Evolutionary conservation across 805 yeast genomes (phyloP).

Genomic region (Zygotorulaspora florentina): DNA sequence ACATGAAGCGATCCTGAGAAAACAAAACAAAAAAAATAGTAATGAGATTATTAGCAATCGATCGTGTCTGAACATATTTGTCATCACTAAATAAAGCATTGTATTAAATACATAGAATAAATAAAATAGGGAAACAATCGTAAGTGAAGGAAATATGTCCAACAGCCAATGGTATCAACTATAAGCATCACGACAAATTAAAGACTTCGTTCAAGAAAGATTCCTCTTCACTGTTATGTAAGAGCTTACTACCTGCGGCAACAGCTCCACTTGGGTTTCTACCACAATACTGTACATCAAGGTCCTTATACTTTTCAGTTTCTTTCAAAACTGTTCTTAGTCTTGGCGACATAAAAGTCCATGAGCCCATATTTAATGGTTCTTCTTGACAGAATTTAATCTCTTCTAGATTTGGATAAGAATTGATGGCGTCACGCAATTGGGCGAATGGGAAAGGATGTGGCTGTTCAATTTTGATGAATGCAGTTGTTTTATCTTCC

Average conservation of each 20-base stretch:
- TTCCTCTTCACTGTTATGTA: constrained; percentile 85
- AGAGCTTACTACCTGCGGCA: constrained; percentile 93
- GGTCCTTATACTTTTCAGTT: constrained; percentile 61
- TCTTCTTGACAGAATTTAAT: constrained; percentile 98
- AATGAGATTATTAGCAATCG: too few species aligned
- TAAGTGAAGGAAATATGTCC: neutral
- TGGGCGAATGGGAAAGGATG: constrained; percentile 99
- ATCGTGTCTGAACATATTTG: neutral
- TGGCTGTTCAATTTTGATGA: constrained; percentile 85
- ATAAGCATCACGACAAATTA: constrained; percentile 14
- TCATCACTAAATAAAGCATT: neutral
- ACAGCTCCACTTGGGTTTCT: constrained; percentile 98
- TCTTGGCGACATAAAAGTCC: constrained; percentile 80
- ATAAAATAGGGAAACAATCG: constrained; percentile 3
- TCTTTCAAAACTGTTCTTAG: constrained; percentile 69
- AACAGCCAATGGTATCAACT: neutral
- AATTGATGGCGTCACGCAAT: constrained; percentile 74
- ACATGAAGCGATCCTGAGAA: too few species aligned
- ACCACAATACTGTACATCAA: constrained; percentile 79
- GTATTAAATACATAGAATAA: constrained; percentile 2
- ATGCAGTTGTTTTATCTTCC: constrained; percentile 78
- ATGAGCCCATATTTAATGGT: constrained; percentile 95
- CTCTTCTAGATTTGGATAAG: constrained; percentile 80
- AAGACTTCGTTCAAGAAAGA: constrained; percentile 79
- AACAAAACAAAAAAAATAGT: too few species aligned